Conservation (phyloP, 78 protist genomes). For the Dictyostelium purpureum region DNA sequence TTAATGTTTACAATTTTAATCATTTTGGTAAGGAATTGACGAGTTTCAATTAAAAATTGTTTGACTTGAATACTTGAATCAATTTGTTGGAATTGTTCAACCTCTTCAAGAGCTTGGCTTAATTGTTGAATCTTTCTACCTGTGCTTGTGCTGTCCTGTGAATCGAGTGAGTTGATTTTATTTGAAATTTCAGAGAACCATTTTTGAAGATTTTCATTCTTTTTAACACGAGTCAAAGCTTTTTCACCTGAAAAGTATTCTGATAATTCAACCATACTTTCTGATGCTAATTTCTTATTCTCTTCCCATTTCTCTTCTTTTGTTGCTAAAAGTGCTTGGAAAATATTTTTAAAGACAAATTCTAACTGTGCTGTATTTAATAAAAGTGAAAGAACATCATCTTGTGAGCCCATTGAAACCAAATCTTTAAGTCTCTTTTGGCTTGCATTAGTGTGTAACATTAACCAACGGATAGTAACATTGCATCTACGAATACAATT, state of each 20-base stretch:
- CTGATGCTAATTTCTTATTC: conserved; percentile 57
- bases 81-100: conserved; percentile 95
- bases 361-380: conserved; percentile 95
- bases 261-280: conserved; percentile 85
- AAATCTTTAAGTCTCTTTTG: conserved; percentile 54
- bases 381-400: conserved; percentile 84
- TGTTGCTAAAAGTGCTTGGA: conserved; percentile 58
- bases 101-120: conserved; percentile 93
- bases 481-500: conserved; percentile 88
- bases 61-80: conserved; percentile 89
- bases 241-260: conserved; percentile 93
- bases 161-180: conserved; percentile 84
- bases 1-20: conserved; percentile 91
- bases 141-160: conserved; percentile 82
- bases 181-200: conserved; percentile 92
- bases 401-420: conserved; percentile 44
- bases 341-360: conserved; percentile 84
- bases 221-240: conserved; percentile 87
- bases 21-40: conserved; percentile 89
- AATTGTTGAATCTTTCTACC: conserved; percentile 95
- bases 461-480: conserved; percentile 89
- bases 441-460: conserved; percentile 54
- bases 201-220: conserved; percentile 89
- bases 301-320: conserved; percentile 90
- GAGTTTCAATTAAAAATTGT: conserved; percentile 92